Evolutionary conservation across 495 filamentous ascomycete species (phyloP).

Genomic region (Podospora sp.): DNA sequence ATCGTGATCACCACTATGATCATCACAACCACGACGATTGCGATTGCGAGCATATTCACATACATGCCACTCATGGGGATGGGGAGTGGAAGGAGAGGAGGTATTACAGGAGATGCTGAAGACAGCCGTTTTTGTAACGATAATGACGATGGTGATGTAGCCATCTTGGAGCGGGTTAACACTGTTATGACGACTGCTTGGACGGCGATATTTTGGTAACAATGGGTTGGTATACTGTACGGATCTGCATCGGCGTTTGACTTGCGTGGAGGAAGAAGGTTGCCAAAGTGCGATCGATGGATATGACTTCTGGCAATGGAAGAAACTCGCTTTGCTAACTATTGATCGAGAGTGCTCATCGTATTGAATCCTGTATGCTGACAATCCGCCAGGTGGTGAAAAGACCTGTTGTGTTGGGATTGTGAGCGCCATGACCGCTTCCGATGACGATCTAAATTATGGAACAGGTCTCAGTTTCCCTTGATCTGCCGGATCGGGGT

Average conservation of each 20-base stretch:
- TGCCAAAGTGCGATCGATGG: background rate
- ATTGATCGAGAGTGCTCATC: too few species aligned
- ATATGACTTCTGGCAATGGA: background rate
- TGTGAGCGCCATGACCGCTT: too few species aligned
- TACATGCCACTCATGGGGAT: background rate
- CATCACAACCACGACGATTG: background rate
- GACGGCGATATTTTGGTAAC: background rate
- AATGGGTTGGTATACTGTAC: background rate
- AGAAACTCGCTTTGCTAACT: too few species aligned
- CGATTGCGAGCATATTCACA: background rate
- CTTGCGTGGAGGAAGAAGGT: background rate
- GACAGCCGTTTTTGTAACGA: too few species aligned
- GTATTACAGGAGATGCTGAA: background rate
- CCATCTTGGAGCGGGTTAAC: background rate
- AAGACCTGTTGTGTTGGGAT: too few species aligned
- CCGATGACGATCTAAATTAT: too few species aligned
- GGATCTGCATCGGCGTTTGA: background rate
- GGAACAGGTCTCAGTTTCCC: too few species aligned
- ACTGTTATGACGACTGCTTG: background rate
- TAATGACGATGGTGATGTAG: background rate
- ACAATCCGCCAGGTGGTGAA: too few species aligned
- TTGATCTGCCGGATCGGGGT: too few species aligned
- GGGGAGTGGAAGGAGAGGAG: background rate
- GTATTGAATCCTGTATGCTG: too few species aligned
- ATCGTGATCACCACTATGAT: background rate